Conservation (phyloP, 345 rosid genomes). For the Populus euphratica region DNA sequence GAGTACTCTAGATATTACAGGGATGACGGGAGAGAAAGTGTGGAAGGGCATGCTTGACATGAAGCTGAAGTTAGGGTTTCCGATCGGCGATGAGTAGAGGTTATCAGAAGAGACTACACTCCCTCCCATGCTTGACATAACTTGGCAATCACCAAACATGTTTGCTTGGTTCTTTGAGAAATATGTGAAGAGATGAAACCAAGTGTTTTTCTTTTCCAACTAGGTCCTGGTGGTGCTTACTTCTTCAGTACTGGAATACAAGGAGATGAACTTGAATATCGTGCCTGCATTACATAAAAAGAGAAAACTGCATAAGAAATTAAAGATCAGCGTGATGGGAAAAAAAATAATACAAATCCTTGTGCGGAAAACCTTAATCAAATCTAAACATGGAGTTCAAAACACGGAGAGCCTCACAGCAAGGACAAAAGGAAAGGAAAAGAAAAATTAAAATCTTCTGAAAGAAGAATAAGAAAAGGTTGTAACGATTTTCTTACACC, state of each 20-base stretch:
- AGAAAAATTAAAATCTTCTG: background rate
- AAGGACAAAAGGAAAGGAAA: background rate
- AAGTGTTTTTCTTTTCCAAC: constrained; percentile 3
- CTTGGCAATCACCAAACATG: constrained; percentile 72
- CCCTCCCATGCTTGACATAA: constrained; percentile 62
- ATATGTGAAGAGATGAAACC: background rate
- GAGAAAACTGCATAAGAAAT: background rate
- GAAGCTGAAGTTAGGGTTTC: constrained; percentile 81
- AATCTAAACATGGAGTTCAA: background rate
- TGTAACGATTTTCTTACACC: background rate
- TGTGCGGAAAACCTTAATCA: background rate
- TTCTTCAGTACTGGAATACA: background rate
- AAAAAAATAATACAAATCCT: background rate
- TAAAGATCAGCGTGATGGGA: background rate
- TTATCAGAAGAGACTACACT: constrained; percentile 53
- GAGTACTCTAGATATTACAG: constrained; percentile 38
- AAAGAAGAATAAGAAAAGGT: background rate
- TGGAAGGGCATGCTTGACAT: constrained; percentile 49
- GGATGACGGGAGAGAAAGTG: constrained; percentile 51
- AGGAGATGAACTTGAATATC: background rate
- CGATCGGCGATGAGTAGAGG: constrained; percentile 51
- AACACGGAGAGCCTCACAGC: background rate
- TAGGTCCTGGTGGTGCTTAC: constrained; percentile 3
- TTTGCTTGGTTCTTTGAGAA: constrained; percentile 4
- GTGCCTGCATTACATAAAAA: background rate